Conservation (phyloP, 2,329 filamentous ascomycete species). For the Annulohypoxylon truncatum region DNA sequence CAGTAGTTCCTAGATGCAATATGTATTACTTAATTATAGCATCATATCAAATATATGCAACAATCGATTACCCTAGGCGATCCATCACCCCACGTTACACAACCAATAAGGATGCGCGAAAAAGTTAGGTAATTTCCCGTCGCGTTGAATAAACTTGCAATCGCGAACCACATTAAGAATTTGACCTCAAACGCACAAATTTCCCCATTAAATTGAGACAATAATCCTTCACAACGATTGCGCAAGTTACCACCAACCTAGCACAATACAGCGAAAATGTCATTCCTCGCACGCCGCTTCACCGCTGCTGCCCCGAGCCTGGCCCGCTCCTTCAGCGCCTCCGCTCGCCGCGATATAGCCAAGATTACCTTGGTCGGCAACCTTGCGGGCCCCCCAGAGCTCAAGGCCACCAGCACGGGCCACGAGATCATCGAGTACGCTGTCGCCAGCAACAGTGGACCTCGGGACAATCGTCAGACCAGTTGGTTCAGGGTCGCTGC, state of each 20-base stretch:
- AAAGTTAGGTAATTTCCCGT: conserved; percentile 26
- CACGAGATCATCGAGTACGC: conserved; percentile 81
- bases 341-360: conserved; percentile 73
- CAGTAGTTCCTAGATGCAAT: conserved; percentile 7
- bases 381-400: conserved; percentile 82
- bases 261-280: conserved; percentile 53
- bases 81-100: background rate
- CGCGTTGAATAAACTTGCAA: conserved; percentile 21
- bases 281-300: conserved; percentile 65
- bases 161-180: conserved; percentile 10
- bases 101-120: conserved; percentile 18
- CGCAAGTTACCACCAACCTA: background rate
- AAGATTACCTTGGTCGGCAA: conserved; percentile 89
- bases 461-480: conserved; percentile 76
- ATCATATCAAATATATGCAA: conserved; percentile 1
- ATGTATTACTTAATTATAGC: background rate
- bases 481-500: conserved; percentile 87
- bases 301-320: conserved; percentile 58
- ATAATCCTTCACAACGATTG: background rate
- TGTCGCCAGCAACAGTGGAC: conserved; percentile 76
- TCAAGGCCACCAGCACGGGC: conserved; percentile 75
- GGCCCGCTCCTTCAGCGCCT: conserved; percentile 81
- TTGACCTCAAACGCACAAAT: conserved; percentile 10
- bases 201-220: conserved; percentile 4
- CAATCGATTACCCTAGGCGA: conserved; percentile 1